Conservation (phyloP, 768 basidiomycete genomes). For the Kwoniella sp. region DNA sequence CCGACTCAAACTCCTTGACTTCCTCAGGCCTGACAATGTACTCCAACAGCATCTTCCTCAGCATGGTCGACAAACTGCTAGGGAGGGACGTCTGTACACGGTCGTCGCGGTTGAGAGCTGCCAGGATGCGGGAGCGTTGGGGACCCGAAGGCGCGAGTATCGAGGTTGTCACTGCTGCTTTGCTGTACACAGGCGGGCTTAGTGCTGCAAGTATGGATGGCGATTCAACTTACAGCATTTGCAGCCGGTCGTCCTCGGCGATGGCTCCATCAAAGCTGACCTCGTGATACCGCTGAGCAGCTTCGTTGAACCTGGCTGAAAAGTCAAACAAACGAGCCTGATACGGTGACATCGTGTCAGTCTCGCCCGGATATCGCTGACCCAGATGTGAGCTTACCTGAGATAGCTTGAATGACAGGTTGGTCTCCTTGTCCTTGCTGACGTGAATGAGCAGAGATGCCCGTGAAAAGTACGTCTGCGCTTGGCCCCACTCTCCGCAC, state of each 20-base stretch:
- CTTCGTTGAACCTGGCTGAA: slow-evolving; percentile 85
- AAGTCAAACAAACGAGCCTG: slow-evolving; percentile 95
- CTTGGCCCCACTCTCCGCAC: slow-evolving; percentile 92
- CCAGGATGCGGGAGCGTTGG: slow-evolving; percentile 85
- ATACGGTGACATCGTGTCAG: no score
- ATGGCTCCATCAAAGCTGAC: slow-evolving; percentile 84
- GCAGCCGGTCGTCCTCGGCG: slow-evolving; percentile 84
- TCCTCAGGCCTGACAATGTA: slow-evolving; percentile 88
- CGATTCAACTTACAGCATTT: slow-evolving; percentile 69
- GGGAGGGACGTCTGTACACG: slow-evolving; percentile 56
- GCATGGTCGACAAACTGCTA: slow-evolving; percentile 54
- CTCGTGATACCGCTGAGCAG: slow-evolving; percentile 89
- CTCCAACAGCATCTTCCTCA: slow-evolving; percentile 97
- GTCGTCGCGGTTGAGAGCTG: slow-evolving; percentile 90
- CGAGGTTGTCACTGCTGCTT: slow-evolving; percentile 87
- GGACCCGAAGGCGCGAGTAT: slow-evolving; percentile 96
- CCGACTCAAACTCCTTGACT: slow-evolving; percentile 80
- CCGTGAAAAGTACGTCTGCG: slow-evolving; percentile 97
- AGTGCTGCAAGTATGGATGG: not conserved
- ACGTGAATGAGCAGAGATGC: slow-evolving; percentile 84
- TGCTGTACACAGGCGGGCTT: slow-evolving; percentile 7
- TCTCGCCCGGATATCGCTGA: not conserved
- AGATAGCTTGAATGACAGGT: slow-evolving; percentile 40
- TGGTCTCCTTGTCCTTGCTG: slow-evolving; percentile 69
- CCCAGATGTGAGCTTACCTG: slow-evolving; percentile 43